Conservation (phyloP, 176 grass and related monocot species). For the Triticum urartu region DNA sequence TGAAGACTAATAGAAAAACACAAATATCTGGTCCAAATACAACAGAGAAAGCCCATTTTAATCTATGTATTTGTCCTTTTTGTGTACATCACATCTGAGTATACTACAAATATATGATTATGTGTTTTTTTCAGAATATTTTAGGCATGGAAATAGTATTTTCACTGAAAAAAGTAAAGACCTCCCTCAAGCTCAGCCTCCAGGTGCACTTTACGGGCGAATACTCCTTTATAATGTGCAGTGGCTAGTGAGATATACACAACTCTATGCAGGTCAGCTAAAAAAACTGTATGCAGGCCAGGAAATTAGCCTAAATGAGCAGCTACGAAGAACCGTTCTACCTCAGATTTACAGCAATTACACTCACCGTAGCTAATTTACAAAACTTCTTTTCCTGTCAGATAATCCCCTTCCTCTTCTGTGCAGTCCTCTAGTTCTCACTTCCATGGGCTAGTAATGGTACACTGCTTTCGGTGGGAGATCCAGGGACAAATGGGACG, state of each 20-base stretch:
- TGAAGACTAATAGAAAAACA: too few relatives aligned
- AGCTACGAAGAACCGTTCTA: constrained; percentile 9
- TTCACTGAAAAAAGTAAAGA: too few relatives aligned
- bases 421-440: background rate
- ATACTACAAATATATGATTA: too few relatives aligned
- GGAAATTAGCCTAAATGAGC: constrained; percentile 9
- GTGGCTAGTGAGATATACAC: constrained; percentile 12
- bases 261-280: background rate
- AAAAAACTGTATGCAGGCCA: background rate
- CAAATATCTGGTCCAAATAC: too few relatives aligned
- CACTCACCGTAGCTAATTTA: constrained; percentile 24
- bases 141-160: too few relatives aligned
- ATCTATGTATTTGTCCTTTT: too few relatives aligned
- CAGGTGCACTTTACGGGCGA: too few relatives aligned
- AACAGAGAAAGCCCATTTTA: too few relatives aligned
- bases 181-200: too few relatives aligned
- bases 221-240: background rate
- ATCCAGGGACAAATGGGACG: constrained; percentile 63
- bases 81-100: too few relatives aligned
- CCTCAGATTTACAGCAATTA: constrained; percentile 19
- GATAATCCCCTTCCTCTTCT: background rate
- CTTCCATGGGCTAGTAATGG: constrained; percentile 22
- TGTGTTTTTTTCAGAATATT: too few relatives aligned
- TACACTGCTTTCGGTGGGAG: constrained; percentile 55
- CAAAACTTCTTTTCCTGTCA: constrained; percentile 21